Conservation (phyloP, 257 asterid genomes). For the Fraxinus americana region DNA sequence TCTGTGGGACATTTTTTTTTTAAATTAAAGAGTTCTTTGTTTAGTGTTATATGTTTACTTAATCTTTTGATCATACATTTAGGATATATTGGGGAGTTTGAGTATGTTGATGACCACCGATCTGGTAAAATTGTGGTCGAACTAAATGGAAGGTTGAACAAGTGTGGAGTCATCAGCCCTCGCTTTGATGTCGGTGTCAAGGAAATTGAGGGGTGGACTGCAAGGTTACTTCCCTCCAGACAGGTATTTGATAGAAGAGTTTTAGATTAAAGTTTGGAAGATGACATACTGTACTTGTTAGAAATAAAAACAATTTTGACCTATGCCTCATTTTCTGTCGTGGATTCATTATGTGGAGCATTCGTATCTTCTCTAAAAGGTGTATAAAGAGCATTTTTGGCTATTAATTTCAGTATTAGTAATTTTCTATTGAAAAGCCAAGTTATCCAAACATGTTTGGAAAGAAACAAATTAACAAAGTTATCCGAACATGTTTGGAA, state of each 20-base stretch:
- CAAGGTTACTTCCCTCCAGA: slow-evolving; percentile 21
- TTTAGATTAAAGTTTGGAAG: not conserved
- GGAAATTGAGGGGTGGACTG: slow-evolving; percentile 22
- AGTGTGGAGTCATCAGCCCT: slow-evolving; percentile 21
- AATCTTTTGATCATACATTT: not conserved
- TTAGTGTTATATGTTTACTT: not conserved
- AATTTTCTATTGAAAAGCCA: not conserved
- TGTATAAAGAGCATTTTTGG: not conserved
- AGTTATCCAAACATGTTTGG: not conserved
- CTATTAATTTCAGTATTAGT: not conserved
- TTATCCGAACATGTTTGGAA: not conserved
- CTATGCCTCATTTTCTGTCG: not conserved
- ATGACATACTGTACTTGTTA: not conserved
- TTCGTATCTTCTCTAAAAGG: not conserved
- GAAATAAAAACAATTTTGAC: not conserved
- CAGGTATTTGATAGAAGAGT: not conserved
- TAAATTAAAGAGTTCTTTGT: not conserved
- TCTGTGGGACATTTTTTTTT: not conserved
- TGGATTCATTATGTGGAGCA: not conserved
- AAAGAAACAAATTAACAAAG: no score
- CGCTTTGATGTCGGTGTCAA: slow-evolving; percentile 19
- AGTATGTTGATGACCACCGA: slow-evolving; percentile 14
- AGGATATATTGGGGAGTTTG: slow-evolving; percentile 20
- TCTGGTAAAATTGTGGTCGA: slow-evolving; percentile 19
- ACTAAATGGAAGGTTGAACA: slow-evolving; percentile 19